phyloP scores from a whole-genome alignment of 2,329 filamentous ascomycete species.

The Ilyonectria mors-panacis region DNA sequence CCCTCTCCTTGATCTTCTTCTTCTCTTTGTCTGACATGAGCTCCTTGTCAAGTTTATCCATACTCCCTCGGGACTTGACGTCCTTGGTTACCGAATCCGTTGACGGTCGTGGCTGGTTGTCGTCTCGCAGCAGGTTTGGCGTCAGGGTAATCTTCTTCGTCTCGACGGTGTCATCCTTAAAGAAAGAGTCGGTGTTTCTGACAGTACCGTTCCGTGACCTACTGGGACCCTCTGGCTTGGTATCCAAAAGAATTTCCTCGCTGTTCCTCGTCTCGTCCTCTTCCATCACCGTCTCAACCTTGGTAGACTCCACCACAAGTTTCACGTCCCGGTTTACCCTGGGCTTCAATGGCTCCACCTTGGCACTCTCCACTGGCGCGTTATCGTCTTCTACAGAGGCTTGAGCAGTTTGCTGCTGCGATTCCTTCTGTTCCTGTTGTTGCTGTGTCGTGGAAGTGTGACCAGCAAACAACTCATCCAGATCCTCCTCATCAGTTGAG shows the following conservation, averaged over 20 bases:
- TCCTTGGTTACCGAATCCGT: constrained; percentile 61
- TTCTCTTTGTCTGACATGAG: constrained; percentile 79
- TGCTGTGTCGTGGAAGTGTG: constrained; percentile 50
- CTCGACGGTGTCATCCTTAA: constrained; percentile 94
- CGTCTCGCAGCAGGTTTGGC: constrained; percentile 90
- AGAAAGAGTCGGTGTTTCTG: constrained; percentile 95
- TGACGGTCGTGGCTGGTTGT: constrained; percentile 72
- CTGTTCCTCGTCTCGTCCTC: constrained; percentile 63
- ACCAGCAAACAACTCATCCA: constrained; percentile 61
- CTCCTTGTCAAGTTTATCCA: constrained; percentile 76
- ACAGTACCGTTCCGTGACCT: constrained; percentile 88
- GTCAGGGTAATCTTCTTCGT: constrained; percentile 98
- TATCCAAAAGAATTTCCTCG: constrained; percentile 77
- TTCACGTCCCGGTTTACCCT: constrained; percentile 59
- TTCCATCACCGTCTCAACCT: constrained; percentile 53
- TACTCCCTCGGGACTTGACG: constrained; percentile 72
- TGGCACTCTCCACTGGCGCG: constrained; percentile 66
- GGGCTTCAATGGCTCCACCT: constrained; percentile 70
- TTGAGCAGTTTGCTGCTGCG: constrained; percentile 48
- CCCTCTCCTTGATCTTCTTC: constrained; percentile 79
- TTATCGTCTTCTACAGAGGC: constrained; percentile 50
- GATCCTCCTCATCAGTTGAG: constrained; percentile 79
- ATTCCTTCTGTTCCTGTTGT: constrained; percentile 48
- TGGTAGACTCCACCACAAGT: constrained; percentile 52
- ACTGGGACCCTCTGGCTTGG: constrained; percentile 65